Evolutionary conservation across 2,329 filamentous ascomycete genomes (phyloP), one percentile per base, ranked within the genome.

Genomic region (Alternaria incomplexa): DNA sequence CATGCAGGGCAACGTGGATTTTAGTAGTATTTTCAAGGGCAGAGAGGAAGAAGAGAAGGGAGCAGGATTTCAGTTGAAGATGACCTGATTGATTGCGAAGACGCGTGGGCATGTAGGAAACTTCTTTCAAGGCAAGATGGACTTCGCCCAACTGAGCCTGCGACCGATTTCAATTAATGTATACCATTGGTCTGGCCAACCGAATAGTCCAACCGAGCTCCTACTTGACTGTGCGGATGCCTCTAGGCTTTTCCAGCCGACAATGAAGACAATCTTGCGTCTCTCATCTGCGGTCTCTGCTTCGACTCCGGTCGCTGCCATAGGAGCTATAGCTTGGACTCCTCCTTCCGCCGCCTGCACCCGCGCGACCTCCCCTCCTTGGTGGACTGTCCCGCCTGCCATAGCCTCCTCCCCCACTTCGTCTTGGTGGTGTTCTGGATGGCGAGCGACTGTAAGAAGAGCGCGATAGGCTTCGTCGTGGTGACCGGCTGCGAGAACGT

Each of bases 321-420:
- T 89, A 89, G 66, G 87, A 89, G 70, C 85, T 87, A 70, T 89
- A 89, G 70, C 88, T 90, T 5, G 86, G 86, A 69, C 87, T 89
- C 66, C 88, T 83, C 64, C 87, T 82, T 65, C 55, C 62, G 25
- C 60, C 79, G 55, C 70, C 73, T 26, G 70, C 70, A 58, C 70
- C 67, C 13, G 62, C 68, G 8, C 68, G 71, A 52, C 62, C 61
- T 36, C 58, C 61, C 60, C 66, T 58, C 26, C 63, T 61, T n/a
- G 67, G 67, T 17, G 65, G 58, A n/a, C 57, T 58, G 28, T 69
- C 67, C 13, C 65, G 61, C 54, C 65, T 58, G 20, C 65, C 64
- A 40, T 62, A 62, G 13, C 64, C 64, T 53, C 62, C 56, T 46
- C 73, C 59, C 25, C 61, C 57, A 26, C 71, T 63, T 44, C 70